A percentile compares a stretch with the other conserved stretches of the same genome.
phyloP scores from a whole-genome alignment of 192 early-diverging fungal genomes.

The Kickxella alabastrina region DNA sequence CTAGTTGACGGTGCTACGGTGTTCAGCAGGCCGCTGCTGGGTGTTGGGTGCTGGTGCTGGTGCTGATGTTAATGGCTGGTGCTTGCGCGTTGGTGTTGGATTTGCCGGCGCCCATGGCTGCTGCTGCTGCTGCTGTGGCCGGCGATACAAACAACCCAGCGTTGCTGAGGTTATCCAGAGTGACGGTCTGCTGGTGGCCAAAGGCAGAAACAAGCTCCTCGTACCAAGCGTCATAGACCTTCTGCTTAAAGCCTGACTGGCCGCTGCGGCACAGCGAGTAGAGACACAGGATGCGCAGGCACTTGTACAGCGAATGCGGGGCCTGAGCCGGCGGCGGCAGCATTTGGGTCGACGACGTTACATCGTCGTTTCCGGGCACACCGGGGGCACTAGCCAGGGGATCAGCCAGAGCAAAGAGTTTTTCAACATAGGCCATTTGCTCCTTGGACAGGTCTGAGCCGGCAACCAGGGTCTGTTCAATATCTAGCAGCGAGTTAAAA shows the following conservation, averaged over 20 bases:
- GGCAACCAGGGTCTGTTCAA: constrained; percentile 68
- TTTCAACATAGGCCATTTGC: constrained; percentile 58
- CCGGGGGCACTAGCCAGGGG: constrained; percentile 62
- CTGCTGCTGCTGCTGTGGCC: constrained; percentile 34
- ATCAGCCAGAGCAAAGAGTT: constrained; percentile 84
- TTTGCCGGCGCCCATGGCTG: no score
- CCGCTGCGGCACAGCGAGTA: constrained; percentile 80
- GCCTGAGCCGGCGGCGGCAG: constrained; percentile 14
- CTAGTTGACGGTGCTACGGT: constrained; percentile 18
- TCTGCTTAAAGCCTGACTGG: constrained; percentile 67
- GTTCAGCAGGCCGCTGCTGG: constrained; percentile 12
- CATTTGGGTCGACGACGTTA: constrained; percentile 9
- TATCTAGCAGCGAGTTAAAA: constrained; percentile 79
- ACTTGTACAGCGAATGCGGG: constrained; percentile 51
- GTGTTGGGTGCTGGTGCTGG: not conserved
- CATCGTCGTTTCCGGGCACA: not conserved
- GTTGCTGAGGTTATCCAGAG: constrained; percentile 71
- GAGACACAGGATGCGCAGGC: constrained; percentile 79
- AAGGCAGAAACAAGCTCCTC: constrained; percentile 87
- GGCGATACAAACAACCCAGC: constrained; percentile 61
- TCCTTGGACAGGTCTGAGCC: constrained; percentile 19
- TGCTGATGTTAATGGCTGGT: not conserved
- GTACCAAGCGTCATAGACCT: constrained; percentile 76
- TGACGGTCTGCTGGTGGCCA: constrained; percentile 85
- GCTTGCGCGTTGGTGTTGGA: not conserved